phyloP scores from a whole-genome alignment of 1,284 basidiomycete genomes.

The Trichosporon ovoides region DNA sequence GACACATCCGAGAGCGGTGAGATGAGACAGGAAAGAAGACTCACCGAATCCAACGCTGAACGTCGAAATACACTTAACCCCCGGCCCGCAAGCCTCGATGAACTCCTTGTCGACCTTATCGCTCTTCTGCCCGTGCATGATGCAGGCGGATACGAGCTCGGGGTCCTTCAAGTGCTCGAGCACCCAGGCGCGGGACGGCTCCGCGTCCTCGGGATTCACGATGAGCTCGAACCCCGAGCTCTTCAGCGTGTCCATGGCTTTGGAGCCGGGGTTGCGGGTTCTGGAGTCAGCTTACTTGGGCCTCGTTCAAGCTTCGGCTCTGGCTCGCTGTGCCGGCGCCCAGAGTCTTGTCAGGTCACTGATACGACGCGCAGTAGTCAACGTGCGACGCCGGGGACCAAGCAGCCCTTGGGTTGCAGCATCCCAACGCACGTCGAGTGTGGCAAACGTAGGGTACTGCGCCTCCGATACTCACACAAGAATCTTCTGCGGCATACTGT shows the following conservation, averaged over 20 bases:
- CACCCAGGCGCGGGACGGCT: conserved; percentile 69
- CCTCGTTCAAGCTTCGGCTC: too few relatives aligned
- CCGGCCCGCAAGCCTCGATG: conserved; percentile 58
- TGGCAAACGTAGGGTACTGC: too few relatives aligned
- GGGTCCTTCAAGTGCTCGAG: conserved; percentile 70
- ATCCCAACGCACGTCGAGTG: too few relatives aligned
- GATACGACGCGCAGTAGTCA: too few relatives aligned
- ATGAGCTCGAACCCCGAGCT: conserved; percentile 50
- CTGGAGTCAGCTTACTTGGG: conserved; percentile 18
- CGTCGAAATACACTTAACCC: conserved; percentile 72
- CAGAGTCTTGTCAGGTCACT: too few relatives aligned
- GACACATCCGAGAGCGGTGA: too few relatives aligned
- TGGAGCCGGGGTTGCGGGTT: conserved; percentile 58
- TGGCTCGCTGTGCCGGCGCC: too few relatives aligned
- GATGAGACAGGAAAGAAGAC: conserved; percentile 26
- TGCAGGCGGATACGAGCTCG: conserved; percentile 42
- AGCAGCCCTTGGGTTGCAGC: too few relatives aligned
- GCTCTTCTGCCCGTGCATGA: conserved; percentile 40
- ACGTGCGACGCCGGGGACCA: too few relatives aligned
- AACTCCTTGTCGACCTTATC: conserved; percentile 64
- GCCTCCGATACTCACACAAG: conserved; percentile 33
- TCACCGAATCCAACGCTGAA: conserved; percentile 78
- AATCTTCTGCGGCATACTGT: conserved; percentile 13
- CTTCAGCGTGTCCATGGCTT: conserved; percentile 62
- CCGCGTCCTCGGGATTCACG: conserved; percentile 63